phyloP scores from a whole-genome alignment of 2,329 filamentous ascomycete species.

The Clarireedia monteithiana region DNA sequence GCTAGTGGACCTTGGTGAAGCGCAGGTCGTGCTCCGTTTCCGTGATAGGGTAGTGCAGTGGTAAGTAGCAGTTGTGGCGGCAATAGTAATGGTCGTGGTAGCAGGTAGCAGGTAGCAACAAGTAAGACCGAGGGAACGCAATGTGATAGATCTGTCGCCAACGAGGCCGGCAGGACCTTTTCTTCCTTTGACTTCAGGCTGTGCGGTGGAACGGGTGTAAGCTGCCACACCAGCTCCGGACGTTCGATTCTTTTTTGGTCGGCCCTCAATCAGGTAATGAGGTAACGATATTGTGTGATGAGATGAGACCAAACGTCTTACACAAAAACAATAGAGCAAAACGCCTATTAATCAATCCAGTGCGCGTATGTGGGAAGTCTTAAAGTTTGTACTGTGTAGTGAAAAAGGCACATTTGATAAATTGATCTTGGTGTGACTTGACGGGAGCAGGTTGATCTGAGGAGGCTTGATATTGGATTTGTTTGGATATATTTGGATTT shows the following conservation, averaged over 20 bases:
- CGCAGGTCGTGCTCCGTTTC: neutral
- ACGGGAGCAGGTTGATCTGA: too few species aligned
- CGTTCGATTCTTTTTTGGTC: neutral
- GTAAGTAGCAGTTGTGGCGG: neutral
- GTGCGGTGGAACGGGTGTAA: slow-evolving; percentile 6
- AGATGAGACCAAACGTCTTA: neutral
- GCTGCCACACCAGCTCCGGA: neutral
- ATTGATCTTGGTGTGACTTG: too few species aligned
- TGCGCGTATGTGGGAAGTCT: neutral
- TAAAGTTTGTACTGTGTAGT: neutral
- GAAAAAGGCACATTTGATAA: too few species aligned
- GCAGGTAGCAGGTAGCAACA: neutral
- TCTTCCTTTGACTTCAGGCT: slow-evolving; percentile 1
- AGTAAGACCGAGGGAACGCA: neutral
- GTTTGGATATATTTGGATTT: neutral
- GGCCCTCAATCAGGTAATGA: slow-evolving; percentile 3
- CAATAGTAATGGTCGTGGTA: neutral
- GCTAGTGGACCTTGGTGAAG: too few species aligned
- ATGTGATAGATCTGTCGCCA: slow-evolving; percentile 9
- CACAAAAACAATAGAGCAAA: neutral
- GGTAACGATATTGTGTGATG: neutral
- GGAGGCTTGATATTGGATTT: neutral
- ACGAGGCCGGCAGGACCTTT: slow-evolving; percentile 1
- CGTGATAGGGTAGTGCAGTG: neutral
- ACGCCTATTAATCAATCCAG: neutral